Percentiles rank a stretch among this genome's conserved stretches.
phyloP scores from a whole-genome alignment of 352 stramenopile species.

The Globisporangium takayamanum region DNA sequence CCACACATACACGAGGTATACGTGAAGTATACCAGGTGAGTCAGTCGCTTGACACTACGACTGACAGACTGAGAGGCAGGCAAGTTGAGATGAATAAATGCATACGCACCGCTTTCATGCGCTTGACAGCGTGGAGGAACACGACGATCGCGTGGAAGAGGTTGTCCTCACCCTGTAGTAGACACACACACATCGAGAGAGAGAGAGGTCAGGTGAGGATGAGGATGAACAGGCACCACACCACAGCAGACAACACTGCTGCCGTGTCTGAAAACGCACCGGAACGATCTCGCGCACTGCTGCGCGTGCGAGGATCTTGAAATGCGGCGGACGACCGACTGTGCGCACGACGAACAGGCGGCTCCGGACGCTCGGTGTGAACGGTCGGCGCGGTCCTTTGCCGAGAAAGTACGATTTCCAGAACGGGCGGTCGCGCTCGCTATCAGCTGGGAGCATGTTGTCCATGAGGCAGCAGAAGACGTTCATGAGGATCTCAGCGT shows the following conservation, averaged over 20 bases:
- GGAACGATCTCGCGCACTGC: slow-evolving; percentile 77
- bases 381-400: slow-evolving; percentile 64
- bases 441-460: slow-evolving; percentile 75
- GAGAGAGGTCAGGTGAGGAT: neutral
- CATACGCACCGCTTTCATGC: slow-evolving; percentile 70
- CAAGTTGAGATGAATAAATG: neutral
- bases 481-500: slow-evolving; percentile 85
- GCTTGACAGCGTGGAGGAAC: slow-evolving; percentile 79
- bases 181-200: neutral
- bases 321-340: slow-evolving; percentile 67
- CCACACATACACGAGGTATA: neutral
- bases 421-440: slow-evolving; percentile 74
- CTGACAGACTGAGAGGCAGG: neutral
- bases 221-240: neutral
- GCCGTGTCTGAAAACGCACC: slow-evolving; percentile 23
- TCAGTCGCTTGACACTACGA: neutral
- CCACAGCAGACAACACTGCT: neutral
- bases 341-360: slow-evolving; percentile 76
- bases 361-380: slow-evolving; percentile 63
- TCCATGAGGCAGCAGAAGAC: slow-evolving; percentile 86
- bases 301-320: slow-evolving; percentile 74
- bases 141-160: slow-evolving; percentile 81
- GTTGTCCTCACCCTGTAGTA: slow-evolving; percentile 67
- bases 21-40: neutral
- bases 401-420: slow-evolving; percentile 77